These are phyloP conservation scores for Tulasnella sp. DNA, from an alignment of 768 basidiomycete species.

Conservation along the genomic window DNA sequence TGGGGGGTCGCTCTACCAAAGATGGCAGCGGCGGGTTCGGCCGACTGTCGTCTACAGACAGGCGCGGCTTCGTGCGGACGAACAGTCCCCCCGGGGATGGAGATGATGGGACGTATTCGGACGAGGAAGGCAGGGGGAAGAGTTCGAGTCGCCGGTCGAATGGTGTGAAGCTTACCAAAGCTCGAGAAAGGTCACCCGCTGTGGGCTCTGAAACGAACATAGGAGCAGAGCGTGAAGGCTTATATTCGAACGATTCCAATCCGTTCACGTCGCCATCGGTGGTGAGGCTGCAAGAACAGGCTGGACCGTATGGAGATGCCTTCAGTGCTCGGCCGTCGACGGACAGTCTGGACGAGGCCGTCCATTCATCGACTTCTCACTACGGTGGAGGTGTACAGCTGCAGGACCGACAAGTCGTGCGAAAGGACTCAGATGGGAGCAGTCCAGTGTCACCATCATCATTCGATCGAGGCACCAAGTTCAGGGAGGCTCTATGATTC, in stretches of 20 bases:
- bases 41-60: not conserved
- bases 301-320: slow-evolving; percentile 8
- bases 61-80: not conserved
- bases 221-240: not conserved
- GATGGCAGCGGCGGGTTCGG: not conserved
- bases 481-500: not conserved
- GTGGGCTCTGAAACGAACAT: not conserved
- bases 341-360: slow-evolving; percentile 11
- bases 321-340: slow-evolving; percentile 5
- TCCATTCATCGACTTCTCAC: not conserved
- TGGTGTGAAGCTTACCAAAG: not conserved
- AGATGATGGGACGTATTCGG: not conserved
- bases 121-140: slow-evolving; percentile 4
- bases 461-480: not conserved
- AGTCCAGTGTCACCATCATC: not conserved
- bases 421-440: not conserved
- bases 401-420: no score
- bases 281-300: not conserved
- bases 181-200: not conserved
- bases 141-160: not conserved
- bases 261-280: not conserved
- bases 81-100: not conserved
- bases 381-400: no score
- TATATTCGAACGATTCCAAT: slow-evolving; percentile 11
- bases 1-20: not conserved